Percentiles rank a stretch among this genome's conserved stretches.
Evolutionary conservation across 352 stramenopile genomes (phyloP).

Genomic region (Aphanomyces euteiches): DNA sequence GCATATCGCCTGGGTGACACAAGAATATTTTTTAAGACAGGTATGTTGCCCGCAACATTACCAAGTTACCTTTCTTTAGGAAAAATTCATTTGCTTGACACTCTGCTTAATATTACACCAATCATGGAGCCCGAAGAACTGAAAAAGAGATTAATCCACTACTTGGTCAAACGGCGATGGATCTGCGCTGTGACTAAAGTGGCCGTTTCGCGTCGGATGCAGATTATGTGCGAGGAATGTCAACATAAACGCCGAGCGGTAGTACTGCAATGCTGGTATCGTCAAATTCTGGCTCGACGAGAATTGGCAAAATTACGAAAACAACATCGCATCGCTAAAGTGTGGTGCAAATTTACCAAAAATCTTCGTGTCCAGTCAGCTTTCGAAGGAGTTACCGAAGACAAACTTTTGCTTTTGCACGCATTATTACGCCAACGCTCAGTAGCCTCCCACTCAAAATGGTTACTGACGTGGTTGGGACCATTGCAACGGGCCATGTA

Average conservation of each 20-base stretch:
- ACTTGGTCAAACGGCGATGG: constrained; percentile 76
- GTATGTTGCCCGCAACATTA: constrained; percentile 29
- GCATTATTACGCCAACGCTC: constrained; percentile 67
- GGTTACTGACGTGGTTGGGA: constrained; percentile 78
- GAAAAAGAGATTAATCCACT: constrained; percentile 46
- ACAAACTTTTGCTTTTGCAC: constrained; percentile 82
- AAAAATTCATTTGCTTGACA: constrained; percentile 81
- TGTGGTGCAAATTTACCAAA: constrained; percentile 66
- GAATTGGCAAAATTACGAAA: constrained; percentile 41
- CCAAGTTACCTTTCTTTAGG: not conserved
- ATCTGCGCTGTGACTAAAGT: constrained; percentile 59
- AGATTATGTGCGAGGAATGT: constrained; percentile 57
- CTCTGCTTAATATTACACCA: constrained; percentile 54
- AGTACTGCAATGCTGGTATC: constrained; percentile 21
- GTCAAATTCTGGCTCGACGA: constrained; percentile 34
- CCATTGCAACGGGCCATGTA: constrained; percentile 77
- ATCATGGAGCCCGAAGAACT: constrained; percentile 31
- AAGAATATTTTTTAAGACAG: constrained; percentile 79
- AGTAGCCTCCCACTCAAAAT: constrained; percentile 55
- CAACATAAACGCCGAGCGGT: constrained; percentile 1
- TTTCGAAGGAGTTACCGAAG: constrained; percentile 68
- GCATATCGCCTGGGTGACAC: constrained; percentile 76
- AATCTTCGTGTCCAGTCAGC: constrained; percentile 61
- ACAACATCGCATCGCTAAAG: constrained; percentile 52
- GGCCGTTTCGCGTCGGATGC: constrained; percentile 62